Evolutionary conservation across 2,329 filamentous ascomycete genomes (phyloP), one percentile per base, ranked within the genome.

Genomic region (Celoporthe dispersa): DNA sequence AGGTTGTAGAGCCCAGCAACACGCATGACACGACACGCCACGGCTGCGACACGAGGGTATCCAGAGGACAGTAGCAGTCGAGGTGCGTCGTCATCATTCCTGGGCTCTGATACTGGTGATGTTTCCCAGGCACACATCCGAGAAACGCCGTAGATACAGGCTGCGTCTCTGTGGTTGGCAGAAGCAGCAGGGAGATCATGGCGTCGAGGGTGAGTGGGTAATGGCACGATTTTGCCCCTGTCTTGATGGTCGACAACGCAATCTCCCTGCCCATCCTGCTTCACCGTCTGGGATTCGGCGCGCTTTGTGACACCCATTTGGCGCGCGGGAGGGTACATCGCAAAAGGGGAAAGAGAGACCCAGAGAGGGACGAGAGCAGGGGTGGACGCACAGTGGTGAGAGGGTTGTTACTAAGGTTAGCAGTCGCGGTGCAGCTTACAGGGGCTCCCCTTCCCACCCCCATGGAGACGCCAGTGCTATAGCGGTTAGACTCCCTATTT

Each of bases 211-310:
- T 79, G 68, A 68, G 79, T 79, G 79, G 79, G 76, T 76, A 76
- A 78, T 81, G 76, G 76, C 76, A 76, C 79, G 77, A 80, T 75
- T 77, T 75, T 71, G 64, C 37, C 48, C 63, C 22, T 68, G 57
- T 28, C 39, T 37, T 4, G 35, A 28, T 64, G 63, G 63, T 51
- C 14, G 63, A n/a, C 41, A 7, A 37, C 25, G 63, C 63, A 44
- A 63, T 44, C 37, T 63, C 22, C 31, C 19, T 12, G 16, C 33
- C 57, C 22, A 35, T 60, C 57, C n/a, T 60, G 57, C 57, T n/a
- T 60, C 57, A 37, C 33, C 57, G 33, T 19, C 57, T 37, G n/a
- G 60, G 37, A 44, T 63, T 63, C 16, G 44, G 33, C n/a, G 60
- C n/a, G 12, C 19, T 5, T 33, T 55, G 63, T 53, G 31, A 37